Percentiles rank a stretch among this genome's conserved stretches.
Conservation (phyloP, 495 filamentous ascomycete species). For the Sphaerosporella brunnea region DNA sequence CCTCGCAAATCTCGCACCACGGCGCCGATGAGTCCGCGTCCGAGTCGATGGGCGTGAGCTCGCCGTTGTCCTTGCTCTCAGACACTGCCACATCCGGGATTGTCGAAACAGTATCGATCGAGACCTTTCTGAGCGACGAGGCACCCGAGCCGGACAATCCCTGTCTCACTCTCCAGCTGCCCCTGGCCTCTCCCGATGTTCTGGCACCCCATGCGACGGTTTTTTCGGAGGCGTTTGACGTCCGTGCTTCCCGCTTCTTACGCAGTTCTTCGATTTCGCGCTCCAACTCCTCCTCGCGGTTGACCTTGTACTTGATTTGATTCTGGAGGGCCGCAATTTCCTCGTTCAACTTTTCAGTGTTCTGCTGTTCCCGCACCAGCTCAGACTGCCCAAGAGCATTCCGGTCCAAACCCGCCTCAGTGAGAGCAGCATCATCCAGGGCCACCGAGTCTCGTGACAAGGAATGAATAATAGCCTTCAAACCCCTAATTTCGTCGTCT, state of each 20-base stretch:
- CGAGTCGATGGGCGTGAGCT: conserved; percentile 7
- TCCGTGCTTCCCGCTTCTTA: conserved; percentile 15
- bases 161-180: conserved; percentile 14
- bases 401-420: background rate
- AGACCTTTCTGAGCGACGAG: background rate
- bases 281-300: conserved; percentile 78
- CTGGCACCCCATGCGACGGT: conserved; percentile 11
- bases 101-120: background rate
- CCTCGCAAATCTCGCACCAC: conserved; percentile 96
- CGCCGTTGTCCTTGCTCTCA: background rate
- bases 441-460: conserved; percentile 55
- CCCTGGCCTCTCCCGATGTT: conserved; percentile 17
- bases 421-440: conserved; percentile 26
- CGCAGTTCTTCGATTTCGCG: conserved; percentile 50
- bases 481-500: conserved; percentile 88
- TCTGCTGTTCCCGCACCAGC: conserved; percentile 38
- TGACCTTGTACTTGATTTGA: conserved; percentile 48
- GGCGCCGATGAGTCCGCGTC: conserved; percentile 38
- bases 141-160: background rate
- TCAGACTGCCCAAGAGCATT: conserved; percentile 30
- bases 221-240: conserved; percentile 23
- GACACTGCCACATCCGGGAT: background rate
- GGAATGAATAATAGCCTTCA: conserved; percentile 96
- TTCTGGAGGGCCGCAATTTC: conserved; percentile 60
- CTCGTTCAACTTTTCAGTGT: conserved; percentile 48